Evolutionary conservation across 305 asterid genomes (phyloP), one percentile per base, ranked within the genome.

Genomic region (Fraxinus dipetala): DNA sequence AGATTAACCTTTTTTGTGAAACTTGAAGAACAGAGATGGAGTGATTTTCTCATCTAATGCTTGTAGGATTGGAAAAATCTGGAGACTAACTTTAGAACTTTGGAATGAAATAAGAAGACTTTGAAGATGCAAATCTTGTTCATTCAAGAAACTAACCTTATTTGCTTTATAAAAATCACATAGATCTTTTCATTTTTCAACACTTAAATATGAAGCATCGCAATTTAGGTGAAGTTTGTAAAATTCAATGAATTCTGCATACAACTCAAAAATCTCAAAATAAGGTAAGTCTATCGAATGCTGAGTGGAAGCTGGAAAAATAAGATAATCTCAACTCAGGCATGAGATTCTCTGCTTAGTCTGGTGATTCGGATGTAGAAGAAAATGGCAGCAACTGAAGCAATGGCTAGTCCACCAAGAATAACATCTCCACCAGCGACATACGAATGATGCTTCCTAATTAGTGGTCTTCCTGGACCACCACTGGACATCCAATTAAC

Each of bases 1-100:
- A 69, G 67, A 1, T 54, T 83, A 35, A 79, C 85, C 77, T 84
- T 24, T 77, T 78, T 81, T 77, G 34, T 84, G 85, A 75, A 85
- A 34, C 67, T 73, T 78, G 85, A 72, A 73, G 54, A 78, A 67
- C 72, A 22, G 72, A 63, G 40, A 75, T 76, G 85, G 86, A 82
- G 51, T 86, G 83, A 82, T 78, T 76, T 85, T 79, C 54, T 75
- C 77, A 1, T 85, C 81, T 83, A 81, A 81, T 88, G 75, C 67
- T 79, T 86, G 80, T 81, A 88, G 85, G 82, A 51, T 76, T 92
- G 92, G 90, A 89, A 83, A 87, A 91, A 87, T 74, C 77, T 87
- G 82, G 85, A 78, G 80, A 85, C 88, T 90, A 87, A 89, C 87
- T 81, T 78, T 79, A 78, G 59, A 88, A 83, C 87, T 85, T 85